A percentile compares a stretch with the other conserved stretches of the same genome.
Conservation (phyloP, 768 basidiomycete species). For the Tricholoma bakamatsutake region DNA sequence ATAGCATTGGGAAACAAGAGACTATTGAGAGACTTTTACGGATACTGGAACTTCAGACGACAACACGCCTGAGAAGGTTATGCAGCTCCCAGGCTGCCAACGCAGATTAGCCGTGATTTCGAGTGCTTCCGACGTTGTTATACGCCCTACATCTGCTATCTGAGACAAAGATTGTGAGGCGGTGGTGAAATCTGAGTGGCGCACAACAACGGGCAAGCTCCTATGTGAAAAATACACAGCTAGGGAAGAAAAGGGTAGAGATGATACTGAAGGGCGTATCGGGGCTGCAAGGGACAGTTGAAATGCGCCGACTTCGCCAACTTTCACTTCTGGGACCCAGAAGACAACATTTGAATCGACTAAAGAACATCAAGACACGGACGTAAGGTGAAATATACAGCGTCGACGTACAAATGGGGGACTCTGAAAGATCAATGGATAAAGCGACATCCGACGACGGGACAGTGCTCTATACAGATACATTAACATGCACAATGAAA, state of each 20-base stretch:
- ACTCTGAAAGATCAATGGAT: constrained; percentile 57
- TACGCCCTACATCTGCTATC: constrained; percentile 42
- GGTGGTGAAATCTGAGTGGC: constrained; percentile 28
- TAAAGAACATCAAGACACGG: constrained; percentile 23
- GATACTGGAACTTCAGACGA: constrained; percentile 41
- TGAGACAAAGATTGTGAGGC: constrained; percentile 23
- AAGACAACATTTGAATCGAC: constrained; percentile 67
- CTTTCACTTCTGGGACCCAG: constrained; percentile 57
- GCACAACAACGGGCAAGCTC: constrained; percentile 44
- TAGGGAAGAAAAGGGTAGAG: constrained; percentile 57
- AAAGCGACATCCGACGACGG: constrained; percentile 57
- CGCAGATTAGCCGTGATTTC: constrained; percentile 39
- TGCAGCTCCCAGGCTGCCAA: constrained; percentile 48
- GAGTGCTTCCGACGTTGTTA: constrained; percentile 17
- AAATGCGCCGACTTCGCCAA: constrained; percentile 62
- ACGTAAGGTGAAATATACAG: neutral
- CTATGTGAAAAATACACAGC: constrained; percentile 50
- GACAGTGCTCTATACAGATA: constrained; percentile 52
- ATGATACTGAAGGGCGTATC: constrained; percentile 38
- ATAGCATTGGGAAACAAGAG: constrained; percentile 1
- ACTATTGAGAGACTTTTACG: constrained; percentile 42
- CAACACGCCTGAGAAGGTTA: constrained; percentile 60
- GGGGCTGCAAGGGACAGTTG: constrained; percentile 66
- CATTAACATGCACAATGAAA: neutral
- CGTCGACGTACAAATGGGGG: constrained; percentile 53